Base-by-base conservation (phyloP, 805 yeast species). In the Clavispora asparagi region DNA sequence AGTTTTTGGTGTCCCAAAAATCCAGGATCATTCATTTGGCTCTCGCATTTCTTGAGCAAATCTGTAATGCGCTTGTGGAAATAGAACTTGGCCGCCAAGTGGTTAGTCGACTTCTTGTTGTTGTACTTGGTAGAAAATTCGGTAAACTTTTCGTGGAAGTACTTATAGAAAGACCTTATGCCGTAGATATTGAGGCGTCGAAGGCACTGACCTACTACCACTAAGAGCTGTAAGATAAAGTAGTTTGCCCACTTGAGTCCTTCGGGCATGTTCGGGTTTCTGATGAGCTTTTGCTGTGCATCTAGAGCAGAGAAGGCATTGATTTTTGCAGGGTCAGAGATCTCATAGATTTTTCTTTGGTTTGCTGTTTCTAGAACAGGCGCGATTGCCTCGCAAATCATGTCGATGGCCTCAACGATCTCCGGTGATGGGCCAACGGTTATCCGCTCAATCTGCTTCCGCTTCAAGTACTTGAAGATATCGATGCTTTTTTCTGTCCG, bases 401-500 rank as follows among this genome's bases (percentile, higher is more conserved):
- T 64, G 6, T 76, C 79, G 26, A 84, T 66, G 6, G 84, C 68
- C 31, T 76, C 79, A 12, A 65, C 64, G 46, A 87, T 83, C 28
- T 83, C 87, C 1, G 65, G 62, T 1, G 79, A 74, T 10, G 73
- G 62, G 1, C 70, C 77, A 12, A 87, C 82, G 1, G 76, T 74
- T 6, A 85, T 65, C 57, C 84, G 76, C 26, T 78, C 84, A 7
- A 85, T 73, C 14, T 73, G 75, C 46, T 86, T 85, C 13, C 69
- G 63, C 56, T 87, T 90, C 75, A 92, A 83, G 57, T 91, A 89
- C 58, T 77, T 82, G n/a, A 71, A 68, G 9, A 89, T 84, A 61
- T 95, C 98, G 14, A 81, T 72, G 53, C 94, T 84, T 32, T 78
- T 78, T 59, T 94, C 98, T 0, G 97, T 86, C 48, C 98, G 71